Conservation (phyloP, 1,284 basidiomycete genomes). For the Malassezia japonica region DNA sequence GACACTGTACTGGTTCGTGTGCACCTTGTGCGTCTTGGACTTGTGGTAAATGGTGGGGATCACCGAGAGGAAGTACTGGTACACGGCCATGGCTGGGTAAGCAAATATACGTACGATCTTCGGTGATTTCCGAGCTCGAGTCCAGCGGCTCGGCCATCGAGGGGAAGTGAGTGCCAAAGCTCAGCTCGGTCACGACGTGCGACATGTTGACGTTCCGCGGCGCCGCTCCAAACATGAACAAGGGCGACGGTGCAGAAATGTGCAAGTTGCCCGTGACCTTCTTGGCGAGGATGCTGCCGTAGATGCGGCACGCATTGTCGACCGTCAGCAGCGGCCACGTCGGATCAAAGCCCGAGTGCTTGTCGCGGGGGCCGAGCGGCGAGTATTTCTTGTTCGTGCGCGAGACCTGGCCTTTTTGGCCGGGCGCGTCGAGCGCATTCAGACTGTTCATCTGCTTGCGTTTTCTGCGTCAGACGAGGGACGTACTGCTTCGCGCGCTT, state of each 20-base stretch:
- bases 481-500: conserved; percentile 10
- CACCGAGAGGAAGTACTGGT: conserved; percentile 88
- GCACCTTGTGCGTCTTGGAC: conserved; percentile 55
- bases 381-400: not conserved
- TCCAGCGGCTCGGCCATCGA: conserved; percentile 90
- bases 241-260: conserved; percentile 52
- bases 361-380: conserved; percentile 52
- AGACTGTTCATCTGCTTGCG: not conserved
- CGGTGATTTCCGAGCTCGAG: conserved; percentile 63
- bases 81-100: conserved; percentile 46
- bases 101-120: conserved; percentile 51
- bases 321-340: conserved; percentile 43
- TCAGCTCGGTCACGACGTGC: conserved; percentile 91
- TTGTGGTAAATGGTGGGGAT: conserved; percentile 79
- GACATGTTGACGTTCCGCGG: conserved; percentile 80
- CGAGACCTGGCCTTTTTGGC: not conserved
- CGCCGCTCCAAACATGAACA: conserved; percentile 69
- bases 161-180: conserved; percentile 91
- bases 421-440: conserved; percentile 1
- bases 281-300: conserved; percentile 73
- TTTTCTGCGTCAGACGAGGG: conserved; percentile 53
- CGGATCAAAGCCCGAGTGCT: conserved; percentile 31
- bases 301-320: conserved; percentile 66
- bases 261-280: conserved; percentile 65
- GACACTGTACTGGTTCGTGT: conserved; percentile 88